phyloP scores from a whole-genome alignment of 495 filamentous ascomycete species.

The Trichoderma reesei region DNA sequence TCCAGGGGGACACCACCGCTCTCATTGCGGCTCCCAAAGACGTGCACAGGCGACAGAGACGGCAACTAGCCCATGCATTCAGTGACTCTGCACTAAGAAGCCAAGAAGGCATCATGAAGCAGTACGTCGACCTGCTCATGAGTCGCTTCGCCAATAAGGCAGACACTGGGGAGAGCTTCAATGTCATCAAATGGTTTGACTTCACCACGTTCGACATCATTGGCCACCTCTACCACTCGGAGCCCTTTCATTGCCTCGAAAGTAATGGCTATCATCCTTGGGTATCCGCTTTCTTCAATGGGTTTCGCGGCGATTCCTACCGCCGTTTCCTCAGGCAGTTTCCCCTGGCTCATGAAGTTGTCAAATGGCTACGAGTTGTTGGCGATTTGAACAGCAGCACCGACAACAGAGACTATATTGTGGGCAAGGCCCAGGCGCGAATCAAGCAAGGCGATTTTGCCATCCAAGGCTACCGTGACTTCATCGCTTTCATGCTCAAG shows the following conservation, averaged over 20 bases:
- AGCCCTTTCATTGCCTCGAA: constrained; percentile 43
- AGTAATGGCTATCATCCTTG: constrained; percentile 23
- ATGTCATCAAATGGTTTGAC: constrained; percentile 43
- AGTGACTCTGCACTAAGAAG: constrained; percentile 32
- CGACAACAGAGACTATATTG: background rate
- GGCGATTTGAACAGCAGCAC: background rate
- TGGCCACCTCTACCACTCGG: constrained; percentile 47
- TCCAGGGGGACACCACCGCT: constrained; percentile 31
- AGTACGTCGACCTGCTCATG: constrained; percentile 35
- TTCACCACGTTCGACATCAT: constrained; percentile 52
- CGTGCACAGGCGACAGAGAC: constrained; percentile 30
- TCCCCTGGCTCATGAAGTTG: background rate
- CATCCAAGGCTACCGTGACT: background rate
- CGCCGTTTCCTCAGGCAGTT: background rate
- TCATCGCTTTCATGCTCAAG: background rate
- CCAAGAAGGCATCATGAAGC: constrained; percentile 31
- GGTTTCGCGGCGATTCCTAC: background rate
- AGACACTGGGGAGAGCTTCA: constrained; percentile 16
- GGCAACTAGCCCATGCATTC: constrained; percentile 40
- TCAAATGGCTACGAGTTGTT: background rate
- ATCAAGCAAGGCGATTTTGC: background rate
- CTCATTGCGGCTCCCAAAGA: constrained; percentile 30
- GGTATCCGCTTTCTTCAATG: background rate
- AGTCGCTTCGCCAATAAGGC: constrained; percentile 20
- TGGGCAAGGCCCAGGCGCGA: background rate